Evolutionary conservation across 106 monocot species (phyloP).

Genomic region (Cymbidium sinense): DNA sequence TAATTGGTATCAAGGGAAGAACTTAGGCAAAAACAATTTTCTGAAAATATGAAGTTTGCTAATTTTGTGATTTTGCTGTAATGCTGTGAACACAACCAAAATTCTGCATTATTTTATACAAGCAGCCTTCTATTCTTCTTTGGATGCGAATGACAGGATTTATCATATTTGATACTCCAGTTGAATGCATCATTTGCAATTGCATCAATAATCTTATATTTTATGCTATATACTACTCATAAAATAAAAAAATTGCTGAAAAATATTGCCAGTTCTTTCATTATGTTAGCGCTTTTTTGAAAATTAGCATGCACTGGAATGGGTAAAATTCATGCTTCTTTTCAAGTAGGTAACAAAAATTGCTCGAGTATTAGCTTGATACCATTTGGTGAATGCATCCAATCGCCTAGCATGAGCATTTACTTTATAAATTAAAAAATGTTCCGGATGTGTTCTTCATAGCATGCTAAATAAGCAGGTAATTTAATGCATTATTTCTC

Average conservation of each 20-base stretch:
- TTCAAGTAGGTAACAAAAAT: neutral
- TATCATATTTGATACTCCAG: neutral
- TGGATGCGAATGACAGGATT: neutral
- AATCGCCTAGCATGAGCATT: neutral
- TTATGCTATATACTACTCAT: neutral
- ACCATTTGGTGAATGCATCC: neutral
- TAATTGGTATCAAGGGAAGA: neutral
- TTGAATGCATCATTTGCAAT: neutral
- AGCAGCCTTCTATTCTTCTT: neutral
- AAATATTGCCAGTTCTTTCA: too few species aligned
- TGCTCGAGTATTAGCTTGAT: neutral
- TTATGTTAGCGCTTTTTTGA: neutral
- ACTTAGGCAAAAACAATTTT: neutral
- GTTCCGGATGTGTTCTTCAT: neutral
- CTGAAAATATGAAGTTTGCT: neutral
- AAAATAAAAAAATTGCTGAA: too few species aligned
- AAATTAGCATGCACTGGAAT: neutral
- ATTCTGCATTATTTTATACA: neutral
- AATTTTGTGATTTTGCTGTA: neutral
- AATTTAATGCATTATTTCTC: neutral
- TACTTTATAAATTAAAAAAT: neutral
- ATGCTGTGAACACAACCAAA: neutral
- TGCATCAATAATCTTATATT: neutral
- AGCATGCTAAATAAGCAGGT: neutral
- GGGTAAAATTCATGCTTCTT: neutral